Evolutionary conservation across 2,329 filamentous ascomycete species (phyloP).

Genomic region (Incumbomyces lentus): DNA sequence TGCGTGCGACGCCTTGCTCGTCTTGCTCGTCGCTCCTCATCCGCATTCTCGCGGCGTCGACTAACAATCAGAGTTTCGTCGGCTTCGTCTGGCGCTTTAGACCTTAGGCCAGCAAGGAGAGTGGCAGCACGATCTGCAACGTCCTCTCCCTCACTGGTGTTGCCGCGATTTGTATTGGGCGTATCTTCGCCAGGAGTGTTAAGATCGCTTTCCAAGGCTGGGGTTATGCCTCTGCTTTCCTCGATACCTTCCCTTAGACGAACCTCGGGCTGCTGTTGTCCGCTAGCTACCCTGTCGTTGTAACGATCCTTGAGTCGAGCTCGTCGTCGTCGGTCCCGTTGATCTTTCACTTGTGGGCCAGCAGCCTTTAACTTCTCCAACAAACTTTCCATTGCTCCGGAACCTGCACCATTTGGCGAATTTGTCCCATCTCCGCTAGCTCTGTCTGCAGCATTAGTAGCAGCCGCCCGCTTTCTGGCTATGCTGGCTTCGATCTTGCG

Average conservation of each 20-base stretch:
- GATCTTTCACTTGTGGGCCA: conserved; percentile 78
- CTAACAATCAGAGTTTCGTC: conserved; percentile 48
- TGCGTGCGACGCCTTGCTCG: conserved; percentile 57
- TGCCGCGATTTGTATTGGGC: conserved; percentile 23
- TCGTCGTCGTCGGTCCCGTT: conserved; percentile 76
- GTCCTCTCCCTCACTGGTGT: conserved; percentile 51
- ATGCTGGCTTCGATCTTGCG: conserved; percentile 83
- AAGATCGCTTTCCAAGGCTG: conserved; percentile 19
- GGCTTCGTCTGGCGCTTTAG: conserved; percentile 38
- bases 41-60: conserved; percentile 61
- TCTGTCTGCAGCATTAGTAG: conserved; percentile 48
- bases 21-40: conserved; percentile 62
- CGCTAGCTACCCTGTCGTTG: conserved; percentile 78
- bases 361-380: conserved; percentile 91
- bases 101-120: conserved; percentile 70
- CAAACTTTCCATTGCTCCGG: conserved; percentile 90
- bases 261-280: conserved; percentile 73
- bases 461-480: conserved; percentile 64
- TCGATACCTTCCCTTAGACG: conserved; percentile 44
- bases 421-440: conserved; percentile 23
- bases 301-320: conserved; percentile 84
- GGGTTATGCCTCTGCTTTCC: conserved; percentile 34
- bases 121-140: conserved; percentile 76
- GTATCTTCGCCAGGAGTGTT: conserved; percentile 16
- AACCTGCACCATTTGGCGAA: conserved; percentile 52